These are phyloP conservation scores for Omphalea diandra DNA, from an alignment of 441 rosid species.

Conservation along the genomic window DNA sequence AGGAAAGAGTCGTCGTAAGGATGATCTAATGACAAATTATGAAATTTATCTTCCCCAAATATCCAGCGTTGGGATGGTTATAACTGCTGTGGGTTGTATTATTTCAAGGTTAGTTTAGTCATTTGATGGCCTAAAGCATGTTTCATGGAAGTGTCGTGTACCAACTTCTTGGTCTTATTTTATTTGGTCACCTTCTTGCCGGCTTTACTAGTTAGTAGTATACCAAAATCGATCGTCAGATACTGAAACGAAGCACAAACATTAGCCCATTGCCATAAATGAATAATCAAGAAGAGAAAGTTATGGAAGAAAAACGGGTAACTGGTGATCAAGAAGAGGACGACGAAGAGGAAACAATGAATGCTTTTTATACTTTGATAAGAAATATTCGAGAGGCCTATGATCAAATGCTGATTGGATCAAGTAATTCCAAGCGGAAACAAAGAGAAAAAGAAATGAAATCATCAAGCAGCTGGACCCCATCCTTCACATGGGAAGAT, in stretches of 20 bases:
- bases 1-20: too few species aligned
- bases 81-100: too few species aligned
- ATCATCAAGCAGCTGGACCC: constrained; percentile 11
- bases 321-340: background rate
- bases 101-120: too few species aligned
- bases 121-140: too few species aligned
- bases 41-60: too few species aligned
- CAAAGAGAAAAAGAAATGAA: background rate
- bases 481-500: constrained; percentile 21
- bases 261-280: background rate
- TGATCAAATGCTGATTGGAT: constrained; percentile 14
- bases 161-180: too few species aligned
- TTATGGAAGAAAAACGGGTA: background rate
- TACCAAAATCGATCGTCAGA: background rate
- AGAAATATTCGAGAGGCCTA: constrained; percentile 20
- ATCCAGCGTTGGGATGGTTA: too few species aligned
- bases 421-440: background rate
- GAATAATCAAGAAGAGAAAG: constrained; percentile 12
- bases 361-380: constrained; percentile 15
- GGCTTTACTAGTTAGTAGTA: too few species aligned
- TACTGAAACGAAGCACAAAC: background rate
- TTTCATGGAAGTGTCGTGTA: too few species aligned
- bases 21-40: too few species aligned
- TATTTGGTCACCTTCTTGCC: too few species aligned
- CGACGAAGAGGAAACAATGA: constrained; percentile 16